Base-by-base conservation (phyloP, 495 filamentous ascomycete genomes). In the Delitschia confertaspora region DNA sequence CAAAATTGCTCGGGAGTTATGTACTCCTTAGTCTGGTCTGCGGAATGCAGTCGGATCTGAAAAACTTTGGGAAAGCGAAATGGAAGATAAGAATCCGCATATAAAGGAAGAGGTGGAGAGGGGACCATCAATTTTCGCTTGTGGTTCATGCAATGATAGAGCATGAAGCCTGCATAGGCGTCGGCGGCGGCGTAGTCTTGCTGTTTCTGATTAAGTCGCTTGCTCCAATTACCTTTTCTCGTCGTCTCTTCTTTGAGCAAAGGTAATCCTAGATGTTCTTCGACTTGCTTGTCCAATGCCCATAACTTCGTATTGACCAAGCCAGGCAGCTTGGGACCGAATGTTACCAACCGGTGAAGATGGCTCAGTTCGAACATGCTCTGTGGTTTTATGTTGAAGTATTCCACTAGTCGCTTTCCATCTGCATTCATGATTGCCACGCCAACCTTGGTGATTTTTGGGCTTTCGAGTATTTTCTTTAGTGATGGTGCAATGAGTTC, bases 181-280 rank as follows among this genome's bases (percentile, higher is more conserved):
- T 95, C 88, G 1, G 78, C 75, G 11, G 85, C 85, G 6, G 85
- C 84, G 65, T 95, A 95, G 39, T 73, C 61, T 25, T 87, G 75
- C 55, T 95, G 87, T n/a, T 69, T 53, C 55, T 75, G 65, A 30
- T 63, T 65, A 24, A 93, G 63, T 3, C 67, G 41, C 31, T 65
- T 60, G 14, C 74, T 69, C 88, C 88, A 95, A 61, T 88, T 69
- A 45, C 83, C 75, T 10, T 65, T 68, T 11, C 88, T 74, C 5
- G 88, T 80, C 32, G 72, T 66, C 1, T 61, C 57, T 3, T 75
- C 81, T 60, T 95, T 95, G 37, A 65, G 75, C 50, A 95, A 55
- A 7, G 88, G 87, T n/a, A 93, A 67, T 5, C 75, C 71, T 6
- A 94, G 65, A 61, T 80, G 72, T 40, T 85, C 73, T 47, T 83